These are phyloP conservation scores for Tremellales sp. DNA, from an alignment of 1,284 basidiomycete genomes.

Conservation along the genomic window DNA sequence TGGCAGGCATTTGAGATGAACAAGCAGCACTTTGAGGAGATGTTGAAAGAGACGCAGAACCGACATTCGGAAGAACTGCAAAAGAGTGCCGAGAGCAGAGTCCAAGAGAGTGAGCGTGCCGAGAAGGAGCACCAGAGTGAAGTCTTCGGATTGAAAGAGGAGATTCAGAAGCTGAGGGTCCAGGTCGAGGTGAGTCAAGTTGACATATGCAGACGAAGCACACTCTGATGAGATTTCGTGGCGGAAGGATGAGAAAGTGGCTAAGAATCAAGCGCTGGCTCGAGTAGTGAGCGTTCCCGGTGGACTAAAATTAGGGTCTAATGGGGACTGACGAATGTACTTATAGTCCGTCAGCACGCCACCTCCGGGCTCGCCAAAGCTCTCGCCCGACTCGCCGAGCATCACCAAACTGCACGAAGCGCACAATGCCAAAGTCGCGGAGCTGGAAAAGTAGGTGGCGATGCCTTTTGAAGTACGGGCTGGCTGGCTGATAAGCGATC, in stretches of 20 bases:
- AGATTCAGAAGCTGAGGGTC: constrained; percentile 8
- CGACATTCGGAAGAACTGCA: constrained; percentile 9
- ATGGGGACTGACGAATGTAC: too few relatives aligned
- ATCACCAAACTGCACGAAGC: constrained; percentile 28
- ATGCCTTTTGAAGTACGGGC: too few relatives aligned
- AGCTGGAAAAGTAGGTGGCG: constrained; percentile 29
- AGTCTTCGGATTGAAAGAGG: constrained; percentile 6
- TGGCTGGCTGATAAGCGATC: too few relatives aligned
- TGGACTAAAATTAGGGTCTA: not conserved
- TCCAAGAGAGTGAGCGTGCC: not conserved
- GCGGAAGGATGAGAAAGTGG: constrained; percentile 14
- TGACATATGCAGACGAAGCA: not conserved
- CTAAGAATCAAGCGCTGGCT: constrained; percentile 17
- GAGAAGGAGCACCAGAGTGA: constrained; percentile 9
- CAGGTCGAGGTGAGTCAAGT: constrained; percentile 16
- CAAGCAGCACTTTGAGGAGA: constrained; percentile 33
- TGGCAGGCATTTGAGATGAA: constrained; percentile 42
- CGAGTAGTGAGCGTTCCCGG: not conserved
- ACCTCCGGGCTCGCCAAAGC: not conserved
- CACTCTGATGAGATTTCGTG: constrained; percentile 1
- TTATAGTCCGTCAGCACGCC: too few relatives aligned
- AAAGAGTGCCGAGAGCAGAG: not conserved
- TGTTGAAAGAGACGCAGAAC: constrained; percentile 20
- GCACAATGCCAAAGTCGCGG: constrained; percentile 31
- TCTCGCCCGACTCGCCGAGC: constrained; percentile 9